Conservation (phyloP, 768 basidiomycete species). For the Ramaria sp. region DNA sequence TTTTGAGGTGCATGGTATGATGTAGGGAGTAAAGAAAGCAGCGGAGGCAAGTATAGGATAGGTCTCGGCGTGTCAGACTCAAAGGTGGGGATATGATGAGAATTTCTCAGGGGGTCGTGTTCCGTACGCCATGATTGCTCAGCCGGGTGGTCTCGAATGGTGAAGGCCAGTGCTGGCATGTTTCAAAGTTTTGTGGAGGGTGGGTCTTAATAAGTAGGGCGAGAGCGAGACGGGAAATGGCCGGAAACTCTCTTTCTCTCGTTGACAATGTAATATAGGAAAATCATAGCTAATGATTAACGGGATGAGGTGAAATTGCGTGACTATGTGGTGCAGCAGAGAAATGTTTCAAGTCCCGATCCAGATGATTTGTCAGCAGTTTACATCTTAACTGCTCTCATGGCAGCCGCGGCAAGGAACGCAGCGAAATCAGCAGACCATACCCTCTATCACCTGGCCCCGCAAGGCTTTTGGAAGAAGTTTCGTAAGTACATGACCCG, state of each 20-base stretch:
- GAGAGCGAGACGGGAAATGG: neutral
- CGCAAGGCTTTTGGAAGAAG: conserved; percentile 94
- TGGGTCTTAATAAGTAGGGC: neutral
- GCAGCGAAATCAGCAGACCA: conserved; percentile 52
- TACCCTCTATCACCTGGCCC: conserved; percentile 81
- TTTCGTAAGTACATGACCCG: conserved; percentile 52
- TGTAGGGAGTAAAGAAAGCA: conserved; percentile 76
- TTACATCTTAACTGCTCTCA: neutral
- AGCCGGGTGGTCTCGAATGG: conserved; percentile 1
- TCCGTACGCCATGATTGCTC: neutral
- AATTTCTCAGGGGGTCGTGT: conserved; percentile 23
- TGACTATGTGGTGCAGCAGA: neutral
- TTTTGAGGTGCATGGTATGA: conserved; percentile 21
- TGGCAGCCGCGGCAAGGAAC: conserved; percentile 39
- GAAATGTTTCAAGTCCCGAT: neutral
- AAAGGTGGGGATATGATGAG: conserved; percentile 48
- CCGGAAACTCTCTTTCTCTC: too few species aligned
- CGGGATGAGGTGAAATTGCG: neutral
- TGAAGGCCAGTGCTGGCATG: conserved; percentile 10
- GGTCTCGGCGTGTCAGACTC: conserved; percentile 30
- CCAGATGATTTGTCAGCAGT: neutral
- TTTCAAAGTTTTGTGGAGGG: neutral
- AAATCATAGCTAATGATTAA: neutral
- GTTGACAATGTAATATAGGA: too few species aligned
- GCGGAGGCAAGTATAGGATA: conserved; percentile 62